Evolutionary conservation across 257 asterid species (phyloP).

Genomic region (Ballota nigra): DNA sequence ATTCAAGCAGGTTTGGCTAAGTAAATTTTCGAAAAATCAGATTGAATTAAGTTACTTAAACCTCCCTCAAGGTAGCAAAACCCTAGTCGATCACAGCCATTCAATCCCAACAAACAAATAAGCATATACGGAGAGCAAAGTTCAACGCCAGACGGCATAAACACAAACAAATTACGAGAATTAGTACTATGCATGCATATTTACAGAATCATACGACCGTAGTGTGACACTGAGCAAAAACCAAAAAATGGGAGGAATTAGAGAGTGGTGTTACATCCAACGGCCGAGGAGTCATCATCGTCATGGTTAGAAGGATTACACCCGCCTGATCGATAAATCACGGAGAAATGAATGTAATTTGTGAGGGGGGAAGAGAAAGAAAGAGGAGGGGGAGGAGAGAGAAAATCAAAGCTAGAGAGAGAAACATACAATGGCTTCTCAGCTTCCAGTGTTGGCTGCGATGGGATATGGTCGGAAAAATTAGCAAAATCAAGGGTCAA

Average conservation of each 20-base stretch:
- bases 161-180: slow-evolving; percentile 3
- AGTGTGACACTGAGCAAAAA: slow-evolving; percentile 22
- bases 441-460: slow-evolving; percentile 30
- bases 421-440: slow-evolving; percentile 28
- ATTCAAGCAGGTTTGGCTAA: slow-evolving; percentile 16
- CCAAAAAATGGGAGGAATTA: slow-evolving; percentile 12
- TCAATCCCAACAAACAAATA: slow-evolving; percentile 21
- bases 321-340: slow-evolving; percentile 57
- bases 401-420: slow-evolving; percentile 26
- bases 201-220: slow-evolving; percentile 2
- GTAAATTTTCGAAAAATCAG: slow-evolving; percentile 1
- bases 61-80: slow-evolving; percentile 39
- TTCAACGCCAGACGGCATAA: slow-evolving; percentile 1
- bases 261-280: slow-evolving; percentile 55
- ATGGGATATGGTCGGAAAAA: slow-evolving; percentile 32
- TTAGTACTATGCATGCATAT: slow-evolving; percentile 27
- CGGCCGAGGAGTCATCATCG: slow-evolving; percentile 82
- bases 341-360: slow-evolving; percentile 24
- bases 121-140: slow-evolving; percentile 3
- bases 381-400: slow-evolving; percentile 19
- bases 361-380: slow-evolving; percentile 10
- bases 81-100: slow-evolving; percentile 63
- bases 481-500: slow-evolving; percentile 21
- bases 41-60: slow-evolving; percentile 31
- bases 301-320: slow-evolving; percentile 48